These are phyloP conservation scores for Gracilaria gracilis DNA, from an alignment of 23 red algal genomes.

Conservation along the genomic window DNA sequence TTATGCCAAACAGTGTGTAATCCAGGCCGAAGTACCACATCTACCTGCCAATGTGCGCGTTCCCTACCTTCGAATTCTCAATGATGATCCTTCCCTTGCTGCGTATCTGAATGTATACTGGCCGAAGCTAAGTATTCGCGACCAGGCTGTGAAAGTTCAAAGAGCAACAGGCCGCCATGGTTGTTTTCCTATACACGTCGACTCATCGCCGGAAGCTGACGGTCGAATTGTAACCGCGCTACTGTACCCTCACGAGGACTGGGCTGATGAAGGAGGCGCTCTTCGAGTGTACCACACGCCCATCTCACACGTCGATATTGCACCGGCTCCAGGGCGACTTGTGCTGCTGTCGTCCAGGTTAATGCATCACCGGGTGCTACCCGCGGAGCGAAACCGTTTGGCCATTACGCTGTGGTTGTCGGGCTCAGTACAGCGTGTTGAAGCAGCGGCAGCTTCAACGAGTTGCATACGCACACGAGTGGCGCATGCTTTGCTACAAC, in stretches of 20 bases:
- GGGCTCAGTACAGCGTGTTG: neutral
- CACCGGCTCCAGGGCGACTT: slow-evolving; percentile 11
- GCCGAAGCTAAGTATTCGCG: slow-evolving; percentile 26
- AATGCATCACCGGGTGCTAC: slow-evolving; percentile 53
- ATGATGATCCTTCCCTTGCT: slow-evolving; percentile 23
- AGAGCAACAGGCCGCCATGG: neutral
- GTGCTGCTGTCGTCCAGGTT: slow-evolving; percentile 37
- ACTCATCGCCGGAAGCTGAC: slow-evolving; percentile 40
- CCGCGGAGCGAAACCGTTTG: slow-evolving; percentile 5
- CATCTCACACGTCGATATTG: slow-evolving; percentile 4
- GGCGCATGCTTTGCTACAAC: slow-evolving; percentile 14
- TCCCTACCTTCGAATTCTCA: neutral
- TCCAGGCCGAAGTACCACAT: slow-evolving; percentile 26
- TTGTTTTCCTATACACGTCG: slow-evolving; percentile 53
- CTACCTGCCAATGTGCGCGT: neutral
- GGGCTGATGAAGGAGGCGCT: slow-evolving; percentile 1
- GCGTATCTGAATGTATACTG: slow-evolving; percentile 17
- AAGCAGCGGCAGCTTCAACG: neutral
- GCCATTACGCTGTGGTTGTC: slow-evolving; percentile 53
- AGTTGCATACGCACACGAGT: neutral
- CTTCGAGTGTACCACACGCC: slow-evolving; percentile 33
- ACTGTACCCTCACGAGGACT: slow-evolving; percentile 41
- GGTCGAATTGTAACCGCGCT: slow-evolving; percentile 44
- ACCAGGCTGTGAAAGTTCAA: slow-evolving; percentile 58
- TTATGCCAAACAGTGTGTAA: neutral